Conservation (phyloP, 768 basidiomycete genomes). For the Psilocybe azurescens region DNA sequence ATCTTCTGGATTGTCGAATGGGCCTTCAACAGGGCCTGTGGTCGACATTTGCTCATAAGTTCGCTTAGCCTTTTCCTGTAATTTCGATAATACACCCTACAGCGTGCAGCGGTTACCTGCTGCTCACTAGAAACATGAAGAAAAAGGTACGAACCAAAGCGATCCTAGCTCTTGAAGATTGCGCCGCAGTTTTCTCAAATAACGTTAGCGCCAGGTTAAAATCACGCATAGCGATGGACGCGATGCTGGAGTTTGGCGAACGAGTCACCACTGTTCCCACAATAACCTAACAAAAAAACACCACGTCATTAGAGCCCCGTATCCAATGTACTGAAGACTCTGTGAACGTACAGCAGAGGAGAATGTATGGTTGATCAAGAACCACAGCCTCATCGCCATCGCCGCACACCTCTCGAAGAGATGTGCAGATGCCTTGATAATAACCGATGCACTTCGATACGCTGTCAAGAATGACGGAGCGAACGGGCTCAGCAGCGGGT, state of each 20-base stretch:
- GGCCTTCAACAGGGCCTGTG: conserved; percentile 10
- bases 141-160: conserved; percentile 42
- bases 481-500: conserved; percentile 59
- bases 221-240: conserved; percentile 53
- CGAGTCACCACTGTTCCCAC: conserved; percentile 66
- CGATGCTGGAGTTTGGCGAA: conserved; percentile 54
- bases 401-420: conserved; percentile 52
- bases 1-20: conserved; percentile 31
- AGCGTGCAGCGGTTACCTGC: background rate
- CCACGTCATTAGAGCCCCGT: no score
- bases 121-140: background rate
- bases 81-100: conserved; percentile 48
- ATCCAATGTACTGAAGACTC: background rate
- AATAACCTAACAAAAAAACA: conserved; percentile 45
- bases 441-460: conserved; percentile 54
- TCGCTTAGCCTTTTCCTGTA: conserved; percentile 50
- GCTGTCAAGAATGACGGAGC: conserved; percentile 62
- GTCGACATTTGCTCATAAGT: conserved; percentile 36
- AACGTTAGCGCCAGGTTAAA: conserved; percentile 50
- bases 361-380: conserved; percentile 54
- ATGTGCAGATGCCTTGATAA: conserved; percentile 54
- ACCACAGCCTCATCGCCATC: conserved; percentile 56
- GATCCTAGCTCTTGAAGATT: conserved; percentile 51
- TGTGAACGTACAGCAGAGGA: conserved; percentile 48
- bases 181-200: conserved; percentile 48